Base-by-base conservation (phyloP, 2,329 filamentous ascomycete species). In the Fusarium lateritium region DNA sequence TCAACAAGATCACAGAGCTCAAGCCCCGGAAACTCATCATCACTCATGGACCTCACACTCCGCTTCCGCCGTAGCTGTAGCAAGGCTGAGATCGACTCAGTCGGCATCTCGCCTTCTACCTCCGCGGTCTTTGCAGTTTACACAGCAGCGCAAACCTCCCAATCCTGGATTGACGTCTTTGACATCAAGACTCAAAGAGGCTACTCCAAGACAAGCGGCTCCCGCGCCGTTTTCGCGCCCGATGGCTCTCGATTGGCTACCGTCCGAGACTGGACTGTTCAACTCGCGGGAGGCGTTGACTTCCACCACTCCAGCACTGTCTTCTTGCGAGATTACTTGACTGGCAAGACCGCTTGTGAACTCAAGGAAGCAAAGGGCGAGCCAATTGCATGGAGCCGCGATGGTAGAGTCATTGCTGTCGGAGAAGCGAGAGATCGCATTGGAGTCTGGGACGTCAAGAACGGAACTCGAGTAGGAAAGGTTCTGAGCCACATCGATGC, bases 111-210 rank as follows among this genome's bases (percentile, higher is more conserved):
- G 3, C 66, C 72, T 6, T 58, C 65, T 19, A 70, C 71, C 0
- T 67, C 70, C 4, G 45, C 71, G 17, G 77, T 74, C 26, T 78
- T 77, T 21, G 76, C 78, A 17, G 73, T 75, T 40, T 79, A 76
- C 65, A 67, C 70, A 44, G 73, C 75, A 22, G 73, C 69, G 6
- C 75, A 75, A 43, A 70, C 74, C 11, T 52, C 70, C 34, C 76
- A 78, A 22, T 73, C 77, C n/a, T 80, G 79, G 78, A 75, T 80
- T 57, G 79, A 80, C 62, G 70, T 78, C 19, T 80, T 80, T 53
- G 74, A 77, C 43, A 52, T 77, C 24, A 49, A 59, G 31, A 72
- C 73, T 0, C 73, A 74, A 14, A 66, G 71, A 15, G 67, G 72
- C 19, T 71, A 74, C 58, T 76, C 73, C 62, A 79, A 79, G 68